Base-by-base conservation (phyloP, 2,329 filamentous ascomycete genomes). In the Colletotrichum simmondsii region DNA sequence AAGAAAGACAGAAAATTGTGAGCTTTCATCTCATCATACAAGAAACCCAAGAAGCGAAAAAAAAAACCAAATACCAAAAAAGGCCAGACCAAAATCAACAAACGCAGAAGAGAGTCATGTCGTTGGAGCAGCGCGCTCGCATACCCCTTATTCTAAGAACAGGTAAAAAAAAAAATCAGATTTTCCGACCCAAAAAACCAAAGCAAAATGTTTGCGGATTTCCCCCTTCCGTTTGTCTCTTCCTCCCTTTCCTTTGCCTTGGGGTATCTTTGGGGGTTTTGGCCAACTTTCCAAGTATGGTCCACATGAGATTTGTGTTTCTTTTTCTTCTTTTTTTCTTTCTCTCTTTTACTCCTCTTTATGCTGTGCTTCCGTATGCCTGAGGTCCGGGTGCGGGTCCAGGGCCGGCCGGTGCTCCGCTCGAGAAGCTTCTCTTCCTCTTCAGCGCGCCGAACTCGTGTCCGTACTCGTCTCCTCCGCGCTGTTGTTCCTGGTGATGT, bases 351-450 rank as follows among this genome's bases (percentile, higher is more conserved):
- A 7, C 12, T 49, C 24, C n/a, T 10, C 14, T 59, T 76, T 64
- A 77, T 46, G 67, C 74, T 58, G 74, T 64, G 64, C 67, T 75
- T 26, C 76, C 75, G 68, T 78, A 77, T 5, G 71, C 67, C 35
- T 75, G 74, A 24, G 70, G 62, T 28, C 65, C 76, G 59, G 75
- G 35, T 14, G 77, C 59, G 61, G 75, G 67, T 10, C 66, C 59
- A 24, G 53, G 32, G 5, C 65, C 57, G 56, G 35, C 65, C 30
- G 57, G 61, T 4, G 68, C 54, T 54, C 61, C 61, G 19, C 68
- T 65, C 10, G 79, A 81, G 73, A 83, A 84, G 76, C 83, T 85
- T 66, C 80, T 79, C 75, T 84, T 83, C 62, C 83, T 80, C 77
- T 82, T 83, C 63, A 84, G 75, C 64, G 57, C 67, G 30, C 65